Evolutionary conservation across 352 stramenopile species (phyloP).

Genomic region (Globisporangium camurandrum): DNA sequence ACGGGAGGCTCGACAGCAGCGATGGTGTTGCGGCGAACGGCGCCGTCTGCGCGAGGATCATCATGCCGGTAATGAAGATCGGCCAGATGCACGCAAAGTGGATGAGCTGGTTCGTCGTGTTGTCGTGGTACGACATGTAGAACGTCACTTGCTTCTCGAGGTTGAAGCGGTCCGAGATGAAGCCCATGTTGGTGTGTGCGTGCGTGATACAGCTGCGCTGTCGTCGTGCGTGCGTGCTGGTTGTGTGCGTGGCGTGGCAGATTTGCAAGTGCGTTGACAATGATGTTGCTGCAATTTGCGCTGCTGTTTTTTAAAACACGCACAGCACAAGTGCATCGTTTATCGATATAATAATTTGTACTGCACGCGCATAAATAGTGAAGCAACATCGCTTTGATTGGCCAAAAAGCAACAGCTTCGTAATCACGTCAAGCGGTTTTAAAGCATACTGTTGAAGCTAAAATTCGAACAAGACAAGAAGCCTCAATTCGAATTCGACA

Average conservation of each 20-base stretch:
- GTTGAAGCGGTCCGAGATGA: constrained; percentile 37
- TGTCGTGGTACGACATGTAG: constrained; percentile 60
- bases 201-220: too few species aligned
- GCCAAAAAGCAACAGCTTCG: not conserved
- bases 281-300: too few species aligned
- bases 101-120: constrained; percentile 51
- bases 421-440: too few species aligned
- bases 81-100: constrained; percentile 62
- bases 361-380: not conserved
- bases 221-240: not conserved
- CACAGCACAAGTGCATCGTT: not conserved
- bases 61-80: constrained; percentile 40
- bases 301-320: not conserved
- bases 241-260: not conserved
- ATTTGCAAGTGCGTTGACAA: not conserved
- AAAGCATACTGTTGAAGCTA: too few species aligned
- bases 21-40: constrained; percentile 15
- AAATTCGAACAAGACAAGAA: too few species aligned
- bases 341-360: not conserved
- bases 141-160: constrained; percentile 55
- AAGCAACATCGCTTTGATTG: not conserved
- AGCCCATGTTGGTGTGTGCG: too few species aligned
- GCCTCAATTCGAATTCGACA: too few species aligned
- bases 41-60: constrained; percentile 29
- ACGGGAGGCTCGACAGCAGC: constrained; percentile 16